Conservation (phyloP, 805 yeast genomes). For the Yarrowia porcina region DNA sequence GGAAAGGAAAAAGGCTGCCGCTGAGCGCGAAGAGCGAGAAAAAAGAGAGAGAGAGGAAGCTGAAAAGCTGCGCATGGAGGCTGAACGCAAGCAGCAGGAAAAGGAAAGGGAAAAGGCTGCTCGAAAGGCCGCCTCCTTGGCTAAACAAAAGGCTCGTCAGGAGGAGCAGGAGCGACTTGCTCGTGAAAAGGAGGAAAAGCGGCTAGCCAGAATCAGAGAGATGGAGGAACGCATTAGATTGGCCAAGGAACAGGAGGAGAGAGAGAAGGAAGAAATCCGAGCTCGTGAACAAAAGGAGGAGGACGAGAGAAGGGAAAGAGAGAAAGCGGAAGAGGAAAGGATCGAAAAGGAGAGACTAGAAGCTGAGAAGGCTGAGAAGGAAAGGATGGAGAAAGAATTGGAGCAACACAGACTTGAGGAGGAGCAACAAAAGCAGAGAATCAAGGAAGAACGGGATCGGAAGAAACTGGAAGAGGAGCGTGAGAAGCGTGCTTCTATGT, state of each 20-base stretch:
- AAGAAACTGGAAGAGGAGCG: not conserved
- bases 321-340: not conserved
- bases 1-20: slow-evolving; percentile 38
- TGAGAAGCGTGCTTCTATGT: not conserved
- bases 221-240: slow-evolving; percentile 27
- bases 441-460: not conserved
- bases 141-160: slow-evolving; percentile 30
- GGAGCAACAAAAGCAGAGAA: not conserved
- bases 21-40: slow-evolving; percentile 38
- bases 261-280: not conserved
- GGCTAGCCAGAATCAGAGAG: slow-evolving; percentile 27
- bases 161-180: slow-evolving; percentile 32
- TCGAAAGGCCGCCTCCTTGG: slow-evolving; percentile 10
- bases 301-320: not conserved
- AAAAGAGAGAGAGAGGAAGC: not conserved
- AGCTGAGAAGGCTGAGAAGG: not conserved
- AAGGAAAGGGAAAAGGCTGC: slow-evolving; percentile 19
- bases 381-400: not conserved
- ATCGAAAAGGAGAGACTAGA: not conserved
- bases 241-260: not conserved
- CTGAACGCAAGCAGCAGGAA: not conserved
- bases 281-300: not conserved
- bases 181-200: slow-evolving; percentile 36
- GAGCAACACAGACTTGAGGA: not conserved
- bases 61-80: not conserved